Percentiles rank a stretch among this genome's conserved stretches.
Evolutionary conservation across 306 rosid genomes (phyloP).

Genomic region (Leucaena leucocephala): DNA sequence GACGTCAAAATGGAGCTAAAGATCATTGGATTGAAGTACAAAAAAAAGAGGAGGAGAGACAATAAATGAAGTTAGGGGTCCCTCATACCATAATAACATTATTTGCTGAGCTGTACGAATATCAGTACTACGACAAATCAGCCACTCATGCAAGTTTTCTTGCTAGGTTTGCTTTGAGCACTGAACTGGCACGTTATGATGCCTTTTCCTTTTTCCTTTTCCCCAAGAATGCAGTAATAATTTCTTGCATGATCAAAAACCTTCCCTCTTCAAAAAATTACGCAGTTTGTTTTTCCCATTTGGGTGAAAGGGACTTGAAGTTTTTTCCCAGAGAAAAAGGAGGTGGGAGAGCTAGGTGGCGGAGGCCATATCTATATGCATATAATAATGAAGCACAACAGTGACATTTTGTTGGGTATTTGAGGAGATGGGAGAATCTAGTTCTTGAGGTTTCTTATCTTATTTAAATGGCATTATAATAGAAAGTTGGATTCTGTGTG

Average conservation of each 20-base stretch:
- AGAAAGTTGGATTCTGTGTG: conserved; percentile 37
- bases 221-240: conserved; percentile 4
- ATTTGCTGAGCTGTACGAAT: neutral
- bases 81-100: neutral
- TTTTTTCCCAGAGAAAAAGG: neutral
- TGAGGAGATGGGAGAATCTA: conserved; percentile 29
- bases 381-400: conserved; percentile 4
- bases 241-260: conserved; percentile 1
- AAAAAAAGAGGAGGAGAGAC: no score
- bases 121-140: neutral
- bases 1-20: neutral
- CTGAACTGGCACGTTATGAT: neutral
- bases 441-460: conserved; percentile 9
- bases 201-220: conserved; percentile 4
- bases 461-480: neutral
- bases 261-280: neutral
- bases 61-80: neutral
- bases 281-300: neutral
- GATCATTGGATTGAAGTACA: no score
- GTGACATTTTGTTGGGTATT: conserved; percentile 27
- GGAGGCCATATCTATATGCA: neutral
- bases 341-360: neutral
- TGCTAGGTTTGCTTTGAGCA: neutral
- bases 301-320: conserved; percentile 19
- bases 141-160: neutral